Evolutionary conservation across 2,329 filamentous ascomycete species (phyloP).

Genomic region (Colletotrichum aenigma): DNA sequence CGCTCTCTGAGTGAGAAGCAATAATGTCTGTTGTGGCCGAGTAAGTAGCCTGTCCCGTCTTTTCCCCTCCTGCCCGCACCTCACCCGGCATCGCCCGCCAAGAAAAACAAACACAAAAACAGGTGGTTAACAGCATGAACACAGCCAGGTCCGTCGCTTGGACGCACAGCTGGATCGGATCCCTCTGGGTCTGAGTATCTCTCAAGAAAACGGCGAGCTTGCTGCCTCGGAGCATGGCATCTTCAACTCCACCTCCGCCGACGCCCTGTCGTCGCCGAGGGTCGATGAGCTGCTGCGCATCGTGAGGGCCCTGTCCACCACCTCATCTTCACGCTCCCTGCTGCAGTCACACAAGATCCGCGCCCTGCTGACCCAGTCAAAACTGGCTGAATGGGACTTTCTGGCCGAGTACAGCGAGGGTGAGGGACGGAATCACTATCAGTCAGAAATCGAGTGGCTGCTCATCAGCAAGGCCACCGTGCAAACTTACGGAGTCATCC

Average conservation of each 20-base stretch:
- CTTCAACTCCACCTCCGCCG: conserved; percentile 32
- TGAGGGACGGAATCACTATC: conserved; percentile 31
- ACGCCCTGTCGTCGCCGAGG: conserved; percentile 55
- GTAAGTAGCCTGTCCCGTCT: conserved; percentile 36
- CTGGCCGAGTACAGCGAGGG: conserved; percentile 28
- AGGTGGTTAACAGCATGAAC: conserved; percentile 7
- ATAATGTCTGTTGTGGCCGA: conserved; percentile 51
- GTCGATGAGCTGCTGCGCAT: conserved; percentile 69
- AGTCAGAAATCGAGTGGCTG: conserved; percentile 87
- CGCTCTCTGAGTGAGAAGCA: conserved; percentile 18
- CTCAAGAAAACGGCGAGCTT: conserved; percentile 21
- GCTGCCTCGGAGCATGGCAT: conserved; percentile 38
- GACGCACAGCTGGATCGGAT: conserved; percentile 71
- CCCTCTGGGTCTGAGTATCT: conserved; percentile 41
- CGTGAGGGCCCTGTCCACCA: conserved; percentile 73
- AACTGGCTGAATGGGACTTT: conserved; percentile 42
- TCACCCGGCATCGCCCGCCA: neutral
- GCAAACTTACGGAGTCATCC: conserved; percentile 84
- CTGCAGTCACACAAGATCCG: conserved; percentile 66
- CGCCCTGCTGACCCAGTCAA: conserved; percentile 66
- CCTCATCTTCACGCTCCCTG: conserved; percentile 66
- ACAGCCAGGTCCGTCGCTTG: conserved; percentile 65
- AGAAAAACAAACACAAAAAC: conserved; percentile 10
- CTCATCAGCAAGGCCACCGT: conserved; percentile 88
- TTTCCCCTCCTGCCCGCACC: neutral